These are phyloP conservation scores for Podaxis rugospora DNA, from an alignment of 768 basidiomycete species.

Conservation along the genomic window DNA sequence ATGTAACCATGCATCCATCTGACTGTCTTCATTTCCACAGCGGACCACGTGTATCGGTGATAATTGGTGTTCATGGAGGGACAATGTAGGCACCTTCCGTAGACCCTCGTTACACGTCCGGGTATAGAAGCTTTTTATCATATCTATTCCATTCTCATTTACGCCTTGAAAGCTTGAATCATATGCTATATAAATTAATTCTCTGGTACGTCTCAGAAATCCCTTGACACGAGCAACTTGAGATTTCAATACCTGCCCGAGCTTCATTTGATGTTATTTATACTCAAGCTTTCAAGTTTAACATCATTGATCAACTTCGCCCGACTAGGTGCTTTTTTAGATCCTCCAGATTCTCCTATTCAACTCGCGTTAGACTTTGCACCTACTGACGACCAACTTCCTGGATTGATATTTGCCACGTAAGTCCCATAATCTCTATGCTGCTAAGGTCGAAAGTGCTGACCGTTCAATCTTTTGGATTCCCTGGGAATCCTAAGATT, in stretches of 20 bases:
- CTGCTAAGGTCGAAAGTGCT: background rate
- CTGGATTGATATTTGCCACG: background rate
- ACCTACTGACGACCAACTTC: background rate
- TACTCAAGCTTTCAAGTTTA: constrained; percentile 1
- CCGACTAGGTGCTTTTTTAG: background rate
- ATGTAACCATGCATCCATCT: constrained; percentile 17
- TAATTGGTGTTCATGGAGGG: constrained; percentile 13
- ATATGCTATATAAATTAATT: background rate
- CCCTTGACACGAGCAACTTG: background rate
- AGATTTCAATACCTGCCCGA: background rate
- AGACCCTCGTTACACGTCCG: constrained; percentile 10
- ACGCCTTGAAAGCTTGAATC: background rate
- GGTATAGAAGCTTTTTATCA: constrained; percentile 13
- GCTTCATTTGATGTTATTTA: background rate
- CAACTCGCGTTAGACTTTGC: background rate
- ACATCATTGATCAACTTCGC: constrained; percentile 8
- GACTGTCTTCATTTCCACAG: constrained; percentile 34
- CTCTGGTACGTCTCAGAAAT: background rate
- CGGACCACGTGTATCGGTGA: constrained; percentile 86
- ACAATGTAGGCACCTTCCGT: constrained; percentile 7
- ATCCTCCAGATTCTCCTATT: constrained; percentile 3
- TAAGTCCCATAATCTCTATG: background rate
- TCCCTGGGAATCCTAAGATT: constrained; percentile 7
- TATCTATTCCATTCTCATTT: constrained; percentile 1
- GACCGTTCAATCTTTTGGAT: background rate